Evolutionary conservation across 2,329 filamentous ascomycete species (phyloP).

Genomic region (Cercospora sp.): DNA sequence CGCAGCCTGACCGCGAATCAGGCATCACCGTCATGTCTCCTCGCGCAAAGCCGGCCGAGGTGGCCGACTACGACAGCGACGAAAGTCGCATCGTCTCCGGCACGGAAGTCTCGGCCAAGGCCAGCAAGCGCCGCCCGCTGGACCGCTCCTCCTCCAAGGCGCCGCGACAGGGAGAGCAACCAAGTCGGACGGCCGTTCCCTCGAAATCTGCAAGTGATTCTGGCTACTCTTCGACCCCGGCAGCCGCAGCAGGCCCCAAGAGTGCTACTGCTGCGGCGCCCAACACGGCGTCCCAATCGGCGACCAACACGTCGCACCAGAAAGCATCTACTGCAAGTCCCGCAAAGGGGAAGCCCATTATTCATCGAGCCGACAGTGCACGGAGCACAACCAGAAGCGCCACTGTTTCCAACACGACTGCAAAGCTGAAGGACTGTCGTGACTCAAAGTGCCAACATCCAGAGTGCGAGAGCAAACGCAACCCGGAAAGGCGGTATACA

Average conservation of each 20-base stretch:
- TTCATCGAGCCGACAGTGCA: constrained; percentile 35
- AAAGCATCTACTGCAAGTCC: constrained; percentile 18
- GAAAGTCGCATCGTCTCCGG: constrained; percentile 46
- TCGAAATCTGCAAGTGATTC: constrained; percentile 57
- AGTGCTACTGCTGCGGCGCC: constrained; percentile 12
- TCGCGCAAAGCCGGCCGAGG: constrained; percentile 27
- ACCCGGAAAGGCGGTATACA: constrained; percentile 32
- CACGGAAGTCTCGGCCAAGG: constrained; percentile 49
- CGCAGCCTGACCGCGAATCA: not conserved
- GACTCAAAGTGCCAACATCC: constrained; percentile 50
- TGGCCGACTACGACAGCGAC: constrained; percentile 48
- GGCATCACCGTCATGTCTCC: constrained; percentile 16
- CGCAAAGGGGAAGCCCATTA: constrained; percentile 28
- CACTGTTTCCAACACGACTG: constrained; percentile 12
- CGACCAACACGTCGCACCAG: constrained; percentile 7
- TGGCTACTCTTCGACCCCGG: constrained; percentile 57
- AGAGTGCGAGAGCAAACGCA: constrained; percentile 33
- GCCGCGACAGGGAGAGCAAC: constrained; percentile 29
- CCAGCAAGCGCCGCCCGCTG: constrained; percentile 35
- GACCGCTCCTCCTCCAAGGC: constrained; percentile 34
- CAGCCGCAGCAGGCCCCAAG: constrained; percentile 15
- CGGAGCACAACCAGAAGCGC: constrained; percentile 49
- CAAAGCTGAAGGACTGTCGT: constrained; percentile 39
- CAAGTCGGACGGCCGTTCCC: constrained; percentile 41
- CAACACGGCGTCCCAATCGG: constrained; percentile 12